A percentile compares a stretch with the other conserved stretches of the same genome.
Conservation (phyloP, 108 stramenopile species). For the Schizochytrium sp. region DNA sequence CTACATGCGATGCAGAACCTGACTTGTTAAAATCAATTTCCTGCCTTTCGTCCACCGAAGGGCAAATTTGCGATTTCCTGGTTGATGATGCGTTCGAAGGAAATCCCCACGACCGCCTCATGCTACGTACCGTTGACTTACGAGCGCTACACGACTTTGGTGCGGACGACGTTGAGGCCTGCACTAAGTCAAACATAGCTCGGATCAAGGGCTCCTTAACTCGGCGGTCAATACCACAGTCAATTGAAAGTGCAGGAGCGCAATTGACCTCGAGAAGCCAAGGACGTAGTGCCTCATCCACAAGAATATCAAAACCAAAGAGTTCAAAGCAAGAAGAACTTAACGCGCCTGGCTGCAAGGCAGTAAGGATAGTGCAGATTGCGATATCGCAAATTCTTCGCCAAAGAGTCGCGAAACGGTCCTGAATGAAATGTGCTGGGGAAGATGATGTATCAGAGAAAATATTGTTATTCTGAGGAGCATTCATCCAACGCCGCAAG, state of each 20-base stretch:
- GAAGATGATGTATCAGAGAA: slow-evolving; percentile 40
- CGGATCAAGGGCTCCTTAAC: slow-evolving; percentile 70
- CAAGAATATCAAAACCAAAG: slow-evolving; percentile 78
- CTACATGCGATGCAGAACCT: too few relatives aligned
- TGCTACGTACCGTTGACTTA: too few relatives aligned
- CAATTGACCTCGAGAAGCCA: slow-evolving; percentile 78
- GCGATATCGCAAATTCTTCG: slow-evolving; percentile 67
- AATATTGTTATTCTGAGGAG: not conserved
- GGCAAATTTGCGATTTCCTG: too few relatives aligned
- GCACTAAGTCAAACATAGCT: slow-evolving; percentile 62
- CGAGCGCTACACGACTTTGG: too few relatives aligned
- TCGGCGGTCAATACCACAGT: slow-evolving; percentile 62
- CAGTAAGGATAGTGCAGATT: slow-evolving; percentile 74
- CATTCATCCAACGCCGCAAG: slow-evolving; percentile 67
- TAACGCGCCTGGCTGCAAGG: slow-evolving; percentile 71
- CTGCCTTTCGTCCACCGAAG: too few relatives aligned
- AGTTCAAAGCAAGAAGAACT: slow-evolving; percentile 69
- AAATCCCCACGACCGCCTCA: too few relatives aligned
- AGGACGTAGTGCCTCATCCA: slow-evolving; percentile 72
- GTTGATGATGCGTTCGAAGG: too few relatives aligned
- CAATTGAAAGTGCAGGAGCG: slow-evolving; percentile 60
- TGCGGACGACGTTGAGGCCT: not conserved
- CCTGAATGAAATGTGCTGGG: slow-evolving; percentile 66
- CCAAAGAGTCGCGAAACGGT: slow-evolving; percentile 60
- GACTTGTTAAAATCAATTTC: too few relatives aligned